These are phyloP conservation scores for Globisporangium irregulare DNA, from an alignment of 352 stramenopile species.

Conservation along the genomic window DNA sequence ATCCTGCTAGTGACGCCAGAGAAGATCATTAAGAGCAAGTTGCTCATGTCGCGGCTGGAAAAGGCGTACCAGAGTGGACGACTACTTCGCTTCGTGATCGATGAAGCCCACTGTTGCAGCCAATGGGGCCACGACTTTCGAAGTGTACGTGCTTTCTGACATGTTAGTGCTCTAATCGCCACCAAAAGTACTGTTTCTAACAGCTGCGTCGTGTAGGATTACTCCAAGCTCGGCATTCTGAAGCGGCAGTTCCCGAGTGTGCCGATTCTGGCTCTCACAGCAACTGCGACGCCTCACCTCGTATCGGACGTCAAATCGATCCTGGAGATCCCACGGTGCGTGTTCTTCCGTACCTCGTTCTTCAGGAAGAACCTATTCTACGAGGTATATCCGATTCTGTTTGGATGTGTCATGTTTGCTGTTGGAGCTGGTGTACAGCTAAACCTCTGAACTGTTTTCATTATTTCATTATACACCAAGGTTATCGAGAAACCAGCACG, in stretches of 20 bases:
- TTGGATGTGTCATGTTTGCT: not conserved
- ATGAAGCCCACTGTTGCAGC: conserved; percentile 87
- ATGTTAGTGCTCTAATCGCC: not conserved
- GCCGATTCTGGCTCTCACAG: conserved; percentile 91
- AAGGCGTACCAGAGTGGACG: conserved; percentile 76
- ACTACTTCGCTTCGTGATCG: conserved; percentile 92
- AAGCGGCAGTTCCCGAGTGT: conserved; percentile 88
- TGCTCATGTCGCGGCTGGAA: conserved; percentile 90
- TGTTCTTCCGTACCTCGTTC: conserved; percentile 90
- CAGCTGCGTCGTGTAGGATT: conserved; percentile 52
- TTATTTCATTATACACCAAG: no score
- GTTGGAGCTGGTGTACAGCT: not conserved
- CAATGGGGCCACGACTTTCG: conserved; percentile 86
- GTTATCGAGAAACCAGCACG: conserved; percentile 47
- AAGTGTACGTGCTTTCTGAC: conserved; percentile 28
- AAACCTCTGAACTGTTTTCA: not conserved
- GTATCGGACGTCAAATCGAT: conserved; percentile 73
- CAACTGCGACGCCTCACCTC: conserved; percentile 75
- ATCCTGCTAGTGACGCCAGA: conserved; percentile 93
- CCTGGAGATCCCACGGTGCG: conserved; percentile 64
- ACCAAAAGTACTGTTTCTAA: not conserved
- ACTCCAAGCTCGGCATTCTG: conserved; percentile 91
- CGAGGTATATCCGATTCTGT: conserved; percentile 49
- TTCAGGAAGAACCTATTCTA: conserved; percentile 91
- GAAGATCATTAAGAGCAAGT: conserved; percentile 88